Evolutionary conservation across 495 filamentous ascomycete genomes (phyloP).

Genomic region (Penicillium mononematosum): DNA sequence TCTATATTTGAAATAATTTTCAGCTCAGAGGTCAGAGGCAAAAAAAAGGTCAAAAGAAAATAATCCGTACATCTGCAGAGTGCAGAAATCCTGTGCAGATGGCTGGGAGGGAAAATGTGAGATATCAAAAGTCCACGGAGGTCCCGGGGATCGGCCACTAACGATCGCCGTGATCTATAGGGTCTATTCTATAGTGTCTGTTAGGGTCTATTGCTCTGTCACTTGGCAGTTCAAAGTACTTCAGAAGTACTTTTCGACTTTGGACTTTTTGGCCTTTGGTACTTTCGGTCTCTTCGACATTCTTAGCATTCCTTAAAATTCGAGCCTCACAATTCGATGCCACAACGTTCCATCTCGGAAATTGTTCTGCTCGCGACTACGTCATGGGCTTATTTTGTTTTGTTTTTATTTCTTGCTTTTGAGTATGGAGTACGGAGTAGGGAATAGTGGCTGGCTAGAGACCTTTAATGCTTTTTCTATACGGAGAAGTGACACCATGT

Average conservation of each 20-base stretch:
- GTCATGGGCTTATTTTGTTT: constrained; percentile 2
- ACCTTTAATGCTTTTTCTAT: neutral
- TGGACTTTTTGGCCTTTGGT: no score
- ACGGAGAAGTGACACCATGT: neutral
- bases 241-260: constrained; percentile 3
- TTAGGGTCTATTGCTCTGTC: constrained; percentile 1
- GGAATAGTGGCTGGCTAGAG: neutral
- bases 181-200: neutral
- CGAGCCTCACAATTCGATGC: constrained; percentile 15
- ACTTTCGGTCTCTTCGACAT: constrained; percentile 3
- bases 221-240: neutral
- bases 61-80: neutral
- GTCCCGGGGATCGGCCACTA: constrained; percentile 25
- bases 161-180: constrained; percentile 5
- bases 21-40: neutral
- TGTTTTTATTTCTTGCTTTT: neutral
- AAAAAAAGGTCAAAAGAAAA: neutral
- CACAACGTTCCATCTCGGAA: constrained; percentile 22
- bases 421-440: no score
- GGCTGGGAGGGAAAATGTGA: constrained; percentile 32
- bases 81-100: constrained; percentile 19
- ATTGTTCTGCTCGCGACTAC: constrained; percentile 8
- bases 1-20: neutral
- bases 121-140: constrained; percentile 24
- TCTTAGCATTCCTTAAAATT: constrained; percentile 19